Base-by-base conservation (phyloP, 257 asterid species). In the Solanum infundibuliforme region DNA sequence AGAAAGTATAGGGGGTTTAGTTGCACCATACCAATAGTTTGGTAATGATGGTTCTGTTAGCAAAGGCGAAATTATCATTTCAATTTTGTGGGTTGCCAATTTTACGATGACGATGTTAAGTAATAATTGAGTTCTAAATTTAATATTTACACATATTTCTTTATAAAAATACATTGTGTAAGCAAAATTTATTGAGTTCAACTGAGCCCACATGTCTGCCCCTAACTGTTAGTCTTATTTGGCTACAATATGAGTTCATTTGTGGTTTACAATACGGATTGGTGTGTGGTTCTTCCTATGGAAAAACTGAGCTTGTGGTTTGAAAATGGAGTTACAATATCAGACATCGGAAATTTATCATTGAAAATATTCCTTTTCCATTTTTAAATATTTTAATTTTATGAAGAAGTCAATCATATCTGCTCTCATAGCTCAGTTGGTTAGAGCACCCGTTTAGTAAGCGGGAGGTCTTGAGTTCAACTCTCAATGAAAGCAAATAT, bases 381-480 rank as follows among this genome's bases (percentile, higher is more conserved):
- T 18, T 7, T 46, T 2, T 36, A 36, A 36, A 0, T 43, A 16
- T 31, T 31, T 31, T 31, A 6, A 7, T 20, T 5, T 3, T 55
- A 18, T 55, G 65, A 55, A 55, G 4, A 1, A 3, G 11, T 20
- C 11, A 2, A 20, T 4, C 65, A 55, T 55, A 55, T 18, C n/a
- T 2, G 25, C 65, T 55, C 65, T 55, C 90, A 89, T 91, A 88
- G 91, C 93, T 88, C 93, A 90, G 92, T 88, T 91, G 93, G 92
- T 90, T 91, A 91, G 92, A 88, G 91, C 92, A 91, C 90, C 90
- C 89, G 92, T 90, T 90, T 90, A 90, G 92, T 90, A 87, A 90
- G 91, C 90, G 89, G 90, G 90, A 90, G 92, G 93, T 91, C 90
- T 87, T 88, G 90, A 91, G 90, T 91, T 90, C 88, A 5, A 91